These are phyloP conservation scores for Cornus suecica DNA, from an alignment of 148 eudicot genomes.

Conservation along the genomic window DNA sequence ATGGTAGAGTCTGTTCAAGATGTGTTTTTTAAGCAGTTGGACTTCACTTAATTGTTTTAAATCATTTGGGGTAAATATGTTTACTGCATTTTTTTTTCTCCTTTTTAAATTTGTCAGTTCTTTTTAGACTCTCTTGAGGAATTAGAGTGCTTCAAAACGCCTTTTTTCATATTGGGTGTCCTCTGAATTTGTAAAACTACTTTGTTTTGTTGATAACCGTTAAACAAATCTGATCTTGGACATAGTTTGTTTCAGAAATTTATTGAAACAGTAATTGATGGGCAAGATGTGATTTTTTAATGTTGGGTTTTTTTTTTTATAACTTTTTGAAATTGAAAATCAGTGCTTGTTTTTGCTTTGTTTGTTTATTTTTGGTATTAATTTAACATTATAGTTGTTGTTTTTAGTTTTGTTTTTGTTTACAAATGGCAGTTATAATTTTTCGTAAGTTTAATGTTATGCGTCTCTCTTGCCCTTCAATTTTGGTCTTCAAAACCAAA, in stretches of 20 bases:
- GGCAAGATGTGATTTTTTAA: neutral
- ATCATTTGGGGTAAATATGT: neutral
- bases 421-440: neutral
- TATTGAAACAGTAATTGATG: neutral
- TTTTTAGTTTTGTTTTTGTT: neutral
- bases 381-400: too few species aligned
- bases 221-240: neutral
- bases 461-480: neutral
- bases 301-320: neutral
- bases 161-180: neutral
- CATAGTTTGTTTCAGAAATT: slow-evolving; percentile 1
- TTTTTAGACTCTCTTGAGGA: neutral
- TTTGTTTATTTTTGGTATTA: neutral
- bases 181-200: too few species aligned
- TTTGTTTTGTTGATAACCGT: neutral
- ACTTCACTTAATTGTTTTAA: neutral
- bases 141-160: neutral
- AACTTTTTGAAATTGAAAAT: neutral
- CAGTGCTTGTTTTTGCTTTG: neutral
- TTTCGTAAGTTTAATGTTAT: neutral
- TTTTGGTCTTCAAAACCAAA: neutral
- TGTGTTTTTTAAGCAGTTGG: neutral
- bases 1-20: neutral
- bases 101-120: neutral
- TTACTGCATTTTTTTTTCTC: neutral